Evolutionary conservation across 2,329 filamentous ascomycete species (phyloP), one percentile per base, ranked within the genome.

Genomic region (Malbranchea cinnamomea): DNA sequence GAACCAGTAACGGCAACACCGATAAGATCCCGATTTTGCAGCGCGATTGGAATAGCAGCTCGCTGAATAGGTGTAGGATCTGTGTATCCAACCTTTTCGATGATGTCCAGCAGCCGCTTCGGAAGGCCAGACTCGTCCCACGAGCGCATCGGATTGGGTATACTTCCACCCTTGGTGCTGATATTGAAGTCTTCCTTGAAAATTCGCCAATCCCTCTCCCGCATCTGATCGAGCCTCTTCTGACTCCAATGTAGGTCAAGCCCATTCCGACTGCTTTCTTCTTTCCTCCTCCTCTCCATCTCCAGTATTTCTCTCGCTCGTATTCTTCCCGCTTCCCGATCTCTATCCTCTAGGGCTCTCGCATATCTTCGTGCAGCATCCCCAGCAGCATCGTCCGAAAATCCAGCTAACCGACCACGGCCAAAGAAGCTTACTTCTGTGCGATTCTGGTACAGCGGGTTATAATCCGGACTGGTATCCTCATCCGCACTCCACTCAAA

Each of bases 131-230:
- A 92, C 54, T 98, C 89, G 26, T 69, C 51, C 89, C 89, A 98
- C 43, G 67, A 83, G 28, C 89, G 83, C 85, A 98, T 95, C 1
- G 89, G 89, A 46, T 95, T 87, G 1, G 89, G 89, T 33, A 95
- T 83, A 15, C 69, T 68, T 24, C 87, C 87, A 34, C 89, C 89
- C 54, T 93, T 95, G 6, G 84, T 94, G 23, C 78, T 68, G 50
- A 98, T 98, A 44, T 89, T 91, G 60, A 93, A 95, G 56, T 98
- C 85, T 54, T 95, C 89, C 59, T 95, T 98, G 73, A 98, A 94
- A 45, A 98, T 95, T 50, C 89, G 81, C 89, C 89, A 98, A 56
- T 98, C 89, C 52, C 89, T 70, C 58, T 95, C 85, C 38, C 83
- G 80, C 89, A 98, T 98, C 46, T 93, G 81, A 9, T 80, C 74